Base-by-base conservation (phyloP, 495 filamentous ascomycete species). In the Letharia lupina region DNA sequence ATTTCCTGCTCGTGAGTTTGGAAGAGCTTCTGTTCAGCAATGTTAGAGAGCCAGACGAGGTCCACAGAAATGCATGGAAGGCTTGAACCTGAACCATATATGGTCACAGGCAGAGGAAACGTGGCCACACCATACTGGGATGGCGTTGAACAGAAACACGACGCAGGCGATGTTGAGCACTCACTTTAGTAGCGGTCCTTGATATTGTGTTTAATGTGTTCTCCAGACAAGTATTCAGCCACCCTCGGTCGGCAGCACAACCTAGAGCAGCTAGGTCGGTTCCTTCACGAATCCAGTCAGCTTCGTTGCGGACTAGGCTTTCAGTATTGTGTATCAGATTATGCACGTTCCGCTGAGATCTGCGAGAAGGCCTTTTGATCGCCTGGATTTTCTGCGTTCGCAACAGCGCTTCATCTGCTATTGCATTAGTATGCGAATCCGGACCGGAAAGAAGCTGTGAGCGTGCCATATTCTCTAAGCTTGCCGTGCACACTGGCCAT, bases 381-480 rank as follows among this genome's bases (percentile, higher is more conserved):
- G 65, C 52, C 16, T 65, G 54, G 10, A 70, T 68, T 20, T 68
- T 20, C 45, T 61, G 54, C 35, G 39, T 40, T 16, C 65, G 65
- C 20, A 64, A 54, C 10, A 70, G 39, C 31, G 57, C 39, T 52
- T 65, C 56, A 54, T 70, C 68, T 68, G 33, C 9, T 50, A 47
- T 31, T 15, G 52, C 41, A 40, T 68, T 42, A 65, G 44, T n/a
- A 28, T 37, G 11, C 15, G 54, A 57, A 15, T 7, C 16, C 16
- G 20, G 54, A 37, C 8, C 9, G 33, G 15, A 20, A 23, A 37
- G 61, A 6, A 2, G 47, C 20, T 8, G n/a, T 50, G 39, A 20
- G 69, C 85, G 69, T 75, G 88, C 86, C 87, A 68, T 90, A 90
- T 67, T 89, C 84, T 13, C 77, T 79, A 8, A 89, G 70, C 71